Percentiles rank a stretch among this genome's conserved stretches.
phyloP scores from a whole-genome alignment of 495 filamentous ascomycete species.

The Amniculicola lignicola region DNA sequence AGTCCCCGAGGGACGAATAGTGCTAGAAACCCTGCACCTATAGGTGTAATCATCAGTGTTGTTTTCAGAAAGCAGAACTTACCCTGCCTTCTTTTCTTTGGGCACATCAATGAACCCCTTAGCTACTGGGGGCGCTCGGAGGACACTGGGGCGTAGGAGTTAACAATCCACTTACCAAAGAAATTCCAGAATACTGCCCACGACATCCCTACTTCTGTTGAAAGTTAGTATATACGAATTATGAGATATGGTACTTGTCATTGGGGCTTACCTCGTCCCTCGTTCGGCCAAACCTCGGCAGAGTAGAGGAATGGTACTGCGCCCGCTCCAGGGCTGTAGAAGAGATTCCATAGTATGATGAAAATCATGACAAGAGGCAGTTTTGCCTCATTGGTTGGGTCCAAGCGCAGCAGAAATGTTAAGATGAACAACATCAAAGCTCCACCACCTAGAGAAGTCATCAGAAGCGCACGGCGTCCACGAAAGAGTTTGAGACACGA shows the following conservation, averaged over 20 bases:
- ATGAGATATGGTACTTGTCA: too few relatives aligned
- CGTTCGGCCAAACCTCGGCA: slow-evolving; percentile 11
- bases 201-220: slow-evolving; percentile 1
- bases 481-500: background rate
- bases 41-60: too few relatives aligned
- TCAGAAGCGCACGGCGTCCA: background rate
- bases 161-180: too few relatives aligned
- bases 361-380: background rate
- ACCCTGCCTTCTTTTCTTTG: too few relatives aligned
- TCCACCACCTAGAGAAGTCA: background rate
- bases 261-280: too few relatives aligned
- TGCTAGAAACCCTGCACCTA: background rate
- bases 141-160: too few relatives aligned
- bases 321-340: slow-evolving; percentile 1
- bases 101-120: too few relatives aligned
- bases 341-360: slow-evolving; percentile 1
- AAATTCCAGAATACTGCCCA: background rate
- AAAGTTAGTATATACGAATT: too few relatives aligned
- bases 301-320: slow-evolving; percentile 8
- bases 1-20: background rate
- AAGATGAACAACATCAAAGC: background rate
- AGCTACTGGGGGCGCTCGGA: too few relatives aligned
- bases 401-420: background rate
- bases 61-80: too few relatives aligned
- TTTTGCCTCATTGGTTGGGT: background rate